Evolutionary conservation across 306 rosid genomes (phyloP).

Genomic region (Lotus japonicus): DNA sequence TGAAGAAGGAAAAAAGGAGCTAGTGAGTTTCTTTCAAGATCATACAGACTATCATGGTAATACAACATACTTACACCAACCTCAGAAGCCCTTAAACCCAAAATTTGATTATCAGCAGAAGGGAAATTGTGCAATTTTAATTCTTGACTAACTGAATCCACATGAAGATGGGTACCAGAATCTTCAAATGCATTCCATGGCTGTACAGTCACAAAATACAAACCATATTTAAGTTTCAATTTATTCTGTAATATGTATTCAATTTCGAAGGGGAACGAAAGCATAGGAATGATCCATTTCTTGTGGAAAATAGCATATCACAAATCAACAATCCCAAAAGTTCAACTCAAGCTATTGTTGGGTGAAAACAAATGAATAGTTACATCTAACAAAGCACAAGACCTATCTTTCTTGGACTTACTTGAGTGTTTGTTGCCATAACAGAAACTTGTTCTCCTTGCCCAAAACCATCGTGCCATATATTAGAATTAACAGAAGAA

Average conservation of each 20-base stretch:
- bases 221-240: slow-evolving; percentile 18
- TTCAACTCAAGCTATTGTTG: not conserved
- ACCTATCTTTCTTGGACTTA: slow-evolving; percentile 20
- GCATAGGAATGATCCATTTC: not conserved
- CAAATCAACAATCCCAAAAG: not conserved
- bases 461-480: slow-evolving; percentile 41
- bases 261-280: not conserved
- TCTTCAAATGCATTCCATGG: slow-evolving; percentile 82
- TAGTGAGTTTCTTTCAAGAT: not conserved
- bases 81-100: slow-evolving; percentile 41
- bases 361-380: not conserved
- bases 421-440: slow-evolving; percentile 34
- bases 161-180: slow-evolving; percentile 30
- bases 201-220: slow-evolving; percentile 36
- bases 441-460: slow-evolving; percentile 30
- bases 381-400: not conserved
- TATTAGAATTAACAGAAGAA: slow-evolving; percentile 33
- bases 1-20: not conserved
- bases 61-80: slow-evolving; percentile 34
- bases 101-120: slow-evolving; percentile 33
- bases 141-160: slow-evolving; percentile 29
- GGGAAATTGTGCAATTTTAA: slow-evolving; percentile 25
- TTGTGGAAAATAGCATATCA: not conserved
- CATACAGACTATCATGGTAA: slow-evolving; percentile 1
- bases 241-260: not conserved